Percentiles rank a stretch among this genome's conserved stretches.
Evolutionary conservation across 108 stramenopile genomes (phyloP).

Genomic region (Cylindrotheca closterium): DNA sequence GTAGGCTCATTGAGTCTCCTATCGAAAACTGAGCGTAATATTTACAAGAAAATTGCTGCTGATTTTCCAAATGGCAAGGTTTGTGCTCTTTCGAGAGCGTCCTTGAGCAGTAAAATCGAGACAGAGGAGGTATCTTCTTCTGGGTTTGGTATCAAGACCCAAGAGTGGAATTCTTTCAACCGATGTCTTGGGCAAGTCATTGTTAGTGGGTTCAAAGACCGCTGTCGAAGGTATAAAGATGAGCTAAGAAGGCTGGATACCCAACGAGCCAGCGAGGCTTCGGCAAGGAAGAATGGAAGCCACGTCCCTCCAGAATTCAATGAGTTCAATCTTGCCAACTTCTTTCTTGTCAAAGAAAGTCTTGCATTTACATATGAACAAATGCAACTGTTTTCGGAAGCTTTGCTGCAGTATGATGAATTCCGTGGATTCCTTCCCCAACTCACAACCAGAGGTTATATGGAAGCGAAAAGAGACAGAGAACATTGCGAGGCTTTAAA

Average conservation of each 20-base stretch:
- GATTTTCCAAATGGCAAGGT: constrained; percentile 80
- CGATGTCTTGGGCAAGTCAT: constrained; percentile 61
- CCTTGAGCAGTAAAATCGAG: constrained; percentile 33
- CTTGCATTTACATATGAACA: constrained; percentile 84
- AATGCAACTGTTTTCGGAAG: constrained; percentile 74
- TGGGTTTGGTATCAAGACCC: constrained; percentile 26
- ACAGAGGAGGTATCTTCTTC: constrained; percentile 1
- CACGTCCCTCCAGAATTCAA: constrained; percentile 3
- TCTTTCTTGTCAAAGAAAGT: constrained; percentile 83
- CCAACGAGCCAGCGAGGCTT: constrained; percentile 40
- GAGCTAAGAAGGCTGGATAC: constrained; percentile 69
- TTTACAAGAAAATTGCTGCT: constrained; percentile 58
- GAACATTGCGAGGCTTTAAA: constrained; percentile 19
- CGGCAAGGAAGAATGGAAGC: constrained; percentile 19
- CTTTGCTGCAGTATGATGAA: constrained; percentile 81
- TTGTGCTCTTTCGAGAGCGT: constrained; percentile 52
- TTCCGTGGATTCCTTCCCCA: constrained; percentile 69
- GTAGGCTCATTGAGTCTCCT: constrained; percentile 10
- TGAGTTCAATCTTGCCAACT: constrained; percentile 65
- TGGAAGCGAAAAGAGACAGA: constrained; percentile 9
- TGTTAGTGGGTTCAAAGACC: constrained; percentile 68
- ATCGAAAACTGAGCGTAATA: constrained; percentile 49
- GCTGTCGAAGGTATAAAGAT: constrained; percentile 69
- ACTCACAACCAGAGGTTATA: constrained; percentile 20
- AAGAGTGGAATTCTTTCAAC: constrained; percentile 77